Conservation (phyloP, 805 yeast genomes). For the Saccharomycopsis sp. region DNA sequence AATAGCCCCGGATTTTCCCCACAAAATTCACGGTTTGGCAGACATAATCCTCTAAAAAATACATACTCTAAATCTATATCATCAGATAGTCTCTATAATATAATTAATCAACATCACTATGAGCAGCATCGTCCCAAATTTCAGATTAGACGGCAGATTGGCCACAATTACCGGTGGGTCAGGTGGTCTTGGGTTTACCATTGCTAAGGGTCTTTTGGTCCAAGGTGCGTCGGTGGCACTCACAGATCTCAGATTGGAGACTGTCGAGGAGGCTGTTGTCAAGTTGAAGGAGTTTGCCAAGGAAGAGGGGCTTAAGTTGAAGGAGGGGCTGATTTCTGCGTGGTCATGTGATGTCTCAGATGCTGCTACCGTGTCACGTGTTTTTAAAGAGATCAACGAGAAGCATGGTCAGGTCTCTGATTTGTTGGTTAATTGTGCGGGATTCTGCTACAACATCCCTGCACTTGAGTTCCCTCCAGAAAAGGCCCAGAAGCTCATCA, state of each 20-base stretch:
- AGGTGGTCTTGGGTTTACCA: constrained; percentile 56
- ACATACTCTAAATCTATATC: too few species aligned
- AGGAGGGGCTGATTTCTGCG: constrained; percentile 33
- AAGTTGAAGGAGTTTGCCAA: constrained; percentile 36
- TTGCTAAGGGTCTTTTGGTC: constrained; percentile 51
- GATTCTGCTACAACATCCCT: constrained; percentile 61
- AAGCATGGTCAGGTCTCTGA: constrained; percentile 50
- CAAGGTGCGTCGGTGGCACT: constrained; percentile 55
- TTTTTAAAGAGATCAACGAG: constrained; percentile 44
- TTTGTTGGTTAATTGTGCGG: constrained; percentile 57
- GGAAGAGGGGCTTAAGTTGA: constrained; percentile 24
- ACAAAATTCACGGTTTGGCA: neutral
- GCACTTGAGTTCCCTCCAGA: constrained; percentile 63
- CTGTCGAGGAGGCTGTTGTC: constrained; percentile 47
- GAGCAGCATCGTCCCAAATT: constrained; percentile 36
- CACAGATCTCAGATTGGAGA: constrained; percentile 54
- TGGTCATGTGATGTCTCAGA: constrained; percentile 63
- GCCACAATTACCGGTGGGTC: constrained; percentile 65
- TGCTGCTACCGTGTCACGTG: constrained; percentile 40
- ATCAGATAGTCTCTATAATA: too few species aligned
- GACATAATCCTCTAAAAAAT: too few species aligned
- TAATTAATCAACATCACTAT: neutral
- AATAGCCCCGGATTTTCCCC: neutral
- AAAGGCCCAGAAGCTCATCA: constrained; percentile 57
- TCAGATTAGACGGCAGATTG: constrained; percentile 57